These are phyloP conservation scores for Colletotrichum sp. DNA, from an alignment of 2,329 filamentous ascomycete genomes.

Conservation along the genomic window DNA sequence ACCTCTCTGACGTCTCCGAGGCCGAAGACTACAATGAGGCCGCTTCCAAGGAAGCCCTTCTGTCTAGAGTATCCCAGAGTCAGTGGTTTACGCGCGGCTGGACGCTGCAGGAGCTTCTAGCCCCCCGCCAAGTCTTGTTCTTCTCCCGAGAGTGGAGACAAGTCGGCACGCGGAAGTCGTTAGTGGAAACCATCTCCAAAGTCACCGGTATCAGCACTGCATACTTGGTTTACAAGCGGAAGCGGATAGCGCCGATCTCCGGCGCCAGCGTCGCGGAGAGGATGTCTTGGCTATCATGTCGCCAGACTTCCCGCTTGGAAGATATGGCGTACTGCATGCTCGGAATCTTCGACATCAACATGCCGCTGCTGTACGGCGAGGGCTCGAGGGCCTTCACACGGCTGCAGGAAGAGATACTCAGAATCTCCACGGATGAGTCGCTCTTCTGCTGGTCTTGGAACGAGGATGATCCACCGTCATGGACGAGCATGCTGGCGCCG, in stretches of 20 bases:
- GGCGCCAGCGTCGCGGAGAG: constrained; percentile 26
- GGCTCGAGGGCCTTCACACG: constrained; percentile 27
- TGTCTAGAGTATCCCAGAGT: neutral
- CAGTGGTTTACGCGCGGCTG: constrained; percentile 24
- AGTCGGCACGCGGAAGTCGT: neutral
- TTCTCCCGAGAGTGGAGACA: constrained; percentile 14
- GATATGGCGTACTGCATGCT: constrained; percentile 33
- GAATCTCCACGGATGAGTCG: constrained; percentile 10
- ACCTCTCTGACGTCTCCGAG: constrained; percentile 4
- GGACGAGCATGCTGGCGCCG: constrained; percentile 15
- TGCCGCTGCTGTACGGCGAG: constrained; percentile 33
- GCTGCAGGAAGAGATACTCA: constrained; percentile 20
- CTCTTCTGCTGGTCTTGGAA: constrained; percentile 20
- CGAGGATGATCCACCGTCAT: neutral
- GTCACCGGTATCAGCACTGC: neutral
- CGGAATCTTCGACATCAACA: constrained; percentile 32
- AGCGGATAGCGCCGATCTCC: neutral
- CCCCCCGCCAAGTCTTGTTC: constrained; percentile 17
- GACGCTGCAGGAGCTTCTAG: constrained; percentile 24
- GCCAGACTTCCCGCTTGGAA: constrained; percentile 26
- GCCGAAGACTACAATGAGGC: neutral
- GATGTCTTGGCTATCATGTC: constrained; percentile 32
- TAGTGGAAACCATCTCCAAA: neutral
- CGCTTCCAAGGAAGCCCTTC: neutral
- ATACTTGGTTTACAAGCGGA: neutral